Evolutionary conservation across 306 rosid genomes (phyloP), one percentile per base, ranked within the genome.

Genomic region (Fragaria nilgerrensis): DNA sequence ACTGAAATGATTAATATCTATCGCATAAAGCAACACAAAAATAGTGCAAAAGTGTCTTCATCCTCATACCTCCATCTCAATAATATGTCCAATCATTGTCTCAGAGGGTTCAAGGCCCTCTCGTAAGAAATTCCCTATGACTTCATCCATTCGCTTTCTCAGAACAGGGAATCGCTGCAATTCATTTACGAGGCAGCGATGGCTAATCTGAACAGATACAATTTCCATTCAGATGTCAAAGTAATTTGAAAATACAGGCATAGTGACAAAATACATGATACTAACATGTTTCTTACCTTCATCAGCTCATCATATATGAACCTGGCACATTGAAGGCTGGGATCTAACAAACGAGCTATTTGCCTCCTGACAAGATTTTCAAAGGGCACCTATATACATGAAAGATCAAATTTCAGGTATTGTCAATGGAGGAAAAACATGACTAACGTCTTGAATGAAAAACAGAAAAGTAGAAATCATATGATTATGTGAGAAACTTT

Each of bases 241-340:
- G 68, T 37, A 56, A 55, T 27, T 9, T 73, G 55, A 52, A 59
- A 64, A 78, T 69, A 81, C 11, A 72, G 62, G 76, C 36, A 29
- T 29, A 17, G 53, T 2, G 12, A 56, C 56, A 82, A 69, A 55
- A 72, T 9, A 68, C 62, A 68, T 67, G 43, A 20, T 12, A 61
- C 32, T 45, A 37, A 43, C 61, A 75, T 47, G 47, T 39, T 52
- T 32, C 65, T 72, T 68, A 91, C 99, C 97, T 92, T 92, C 23
- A 96, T 81, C 75, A 96, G 84, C 82, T 96, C 99, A 47, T 92
- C 99, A 53, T 91, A 92, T 81, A 96, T 96, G 86, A 96, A 92
- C 87, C 99, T 91, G 41, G 99, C 97, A 82, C 99, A 96, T 81
- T 96, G 99, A 81, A 92, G 97, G 86, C 99, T 92, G 80, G 99